Evolutionary conservation across 2,329 filamentous ascomycete genomes (phyloP).

Genomic region (Piedraia hortae): DNA sequence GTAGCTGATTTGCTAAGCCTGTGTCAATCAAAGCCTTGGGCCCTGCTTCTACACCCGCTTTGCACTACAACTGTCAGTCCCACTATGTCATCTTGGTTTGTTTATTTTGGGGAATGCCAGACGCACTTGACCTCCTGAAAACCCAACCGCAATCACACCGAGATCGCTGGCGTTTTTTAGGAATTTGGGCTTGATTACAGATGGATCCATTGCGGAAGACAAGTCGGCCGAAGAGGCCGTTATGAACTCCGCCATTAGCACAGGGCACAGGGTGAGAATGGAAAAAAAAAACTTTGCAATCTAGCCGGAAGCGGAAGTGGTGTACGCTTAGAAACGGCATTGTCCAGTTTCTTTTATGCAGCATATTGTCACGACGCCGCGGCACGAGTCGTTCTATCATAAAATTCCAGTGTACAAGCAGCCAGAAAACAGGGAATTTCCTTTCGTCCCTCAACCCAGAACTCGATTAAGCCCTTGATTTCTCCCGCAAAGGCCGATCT

Average conservation of each 20-base stretch:
- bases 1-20: slow-evolving; percentile 60
- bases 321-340: background rate
- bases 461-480: slow-evolving; percentile 67
- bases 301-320: background rate
- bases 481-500: slow-evolving; percentile 62
- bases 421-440: slow-evolving; percentile 85
- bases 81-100: slow-evolving; percentile 1
- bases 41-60: slow-evolving; percentile 72
- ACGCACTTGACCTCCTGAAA: slow-evolving; percentile 76
- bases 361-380: slow-evolving; percentile 7
- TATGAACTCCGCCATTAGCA: background rate
- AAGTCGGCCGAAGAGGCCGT: background rate
- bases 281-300: background rate
- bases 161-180: slow-evolving; percentile 53
- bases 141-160: slow-evolving; percentile 80
- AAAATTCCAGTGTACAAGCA: slow-evolving; percentile 78
- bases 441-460: slow-evolving; percentile 84
- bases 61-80: too few relatives aligned
- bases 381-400: slow-evolving; percentile 31
- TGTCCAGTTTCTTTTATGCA: too few relatives aligned
- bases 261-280: background rate
- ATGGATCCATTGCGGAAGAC: slow-evolving; percentile 17
- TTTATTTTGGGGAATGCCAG: background rate
- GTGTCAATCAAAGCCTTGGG: slow-evolving; percentile 70
- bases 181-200: slow-evolving; percentile 42